phyloP scores from a whole-genome alignment of 306 rosid genomes.

The Cicer chorassanicum region DNA sequence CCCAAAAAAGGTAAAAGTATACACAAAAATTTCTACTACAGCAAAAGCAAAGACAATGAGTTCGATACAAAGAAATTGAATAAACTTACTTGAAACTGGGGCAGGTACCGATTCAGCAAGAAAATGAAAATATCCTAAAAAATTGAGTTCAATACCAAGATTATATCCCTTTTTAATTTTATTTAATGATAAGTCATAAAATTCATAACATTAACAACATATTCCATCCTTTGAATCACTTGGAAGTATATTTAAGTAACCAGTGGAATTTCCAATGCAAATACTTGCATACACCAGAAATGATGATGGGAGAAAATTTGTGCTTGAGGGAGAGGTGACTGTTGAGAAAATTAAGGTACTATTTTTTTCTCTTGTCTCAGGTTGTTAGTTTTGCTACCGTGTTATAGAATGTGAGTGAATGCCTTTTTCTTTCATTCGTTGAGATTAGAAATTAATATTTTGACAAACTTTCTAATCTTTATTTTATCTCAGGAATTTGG shows the following conservation, averaged over 20 bases:
- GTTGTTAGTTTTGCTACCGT: conserved; percentile 33
- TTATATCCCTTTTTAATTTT: neutral
- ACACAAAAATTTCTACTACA: too few species aligned
- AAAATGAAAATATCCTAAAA: too few species aligned
- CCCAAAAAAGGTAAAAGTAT: too few species aligned
- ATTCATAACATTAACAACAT: conserved; percentile 17
- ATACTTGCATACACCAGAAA: conserved; percentile 86
- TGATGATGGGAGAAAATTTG: conserved; percentile 83
- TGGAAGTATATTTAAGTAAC: conserved; percentile 25
- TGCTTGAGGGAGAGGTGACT: conserved; percentile 73
- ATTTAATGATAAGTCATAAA: conserved; percentile 18
- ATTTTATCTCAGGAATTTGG: conserved; percentile 70
- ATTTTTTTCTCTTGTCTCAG: neutral
- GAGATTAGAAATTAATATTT: conserved; percentile 23
- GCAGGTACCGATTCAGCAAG: too few species aligned
- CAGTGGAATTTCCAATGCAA: conserved; percentile 47
- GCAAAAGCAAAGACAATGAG: too few species aligned
- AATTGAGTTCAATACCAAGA: too few species aligned
- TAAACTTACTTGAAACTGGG: too few species aligned
- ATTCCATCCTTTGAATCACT: conserved; percentile 7
- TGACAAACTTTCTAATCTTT: conserved; percentile 36
- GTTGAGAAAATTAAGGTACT: conserved; percentile 75
- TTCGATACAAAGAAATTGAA: too few species aligned
- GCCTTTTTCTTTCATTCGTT: conserved; percentile 27
- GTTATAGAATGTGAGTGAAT: neutral